Base-by-base conservation (phyloP, 805 yeast species). In the Cyberlindnera sargentensis region DNA sequence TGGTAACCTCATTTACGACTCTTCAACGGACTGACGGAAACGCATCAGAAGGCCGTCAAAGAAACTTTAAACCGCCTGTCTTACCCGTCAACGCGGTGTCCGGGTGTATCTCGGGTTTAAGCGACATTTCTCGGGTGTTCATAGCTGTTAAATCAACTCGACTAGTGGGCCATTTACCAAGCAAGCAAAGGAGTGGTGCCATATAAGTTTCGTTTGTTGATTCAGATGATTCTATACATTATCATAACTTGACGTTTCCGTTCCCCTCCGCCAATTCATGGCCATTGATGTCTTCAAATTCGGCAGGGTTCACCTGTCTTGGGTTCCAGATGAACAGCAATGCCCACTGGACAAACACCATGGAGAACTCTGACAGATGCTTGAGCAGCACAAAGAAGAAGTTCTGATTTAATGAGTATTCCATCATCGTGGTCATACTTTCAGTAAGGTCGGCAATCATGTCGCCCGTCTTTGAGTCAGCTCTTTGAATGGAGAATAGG, bases 321-420 rank as follows among this genome's bases (percentile, higher is more conserved):
- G 47, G 51, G 32, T 29, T 41, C 51, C 51, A 48, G 10, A 45
- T 43, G 20, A 30, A 8, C 24, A 45, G 41, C 31, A 45, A 34
- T 3, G 49, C 42, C 49, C 48, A 48, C n/a, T 40, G 45, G 3
- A 48, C 41, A 11, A 37, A 20, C 20, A 48, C 27, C 40, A 45
- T 41, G 8, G 51, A 45, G 41, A 48, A 48, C 4, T 43, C 48
- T 15, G 46, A 26, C 23, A 45, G 36, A 28, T 45, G 45, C 35
- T 43, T 48, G 24, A 48, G 35, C 11, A 48, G 27, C n/a, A 45
- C 46, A 38, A 39, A 45, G 39, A 39, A 39, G 26, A 34, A 36
- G 37, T 45, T 41, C 28, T 45, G 51, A 4, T 44, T 40, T 26
- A 43, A 20, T 3, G 24, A 7, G 4, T 36, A 39, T 29, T 48